phyloP scores from a whole-genome alignment of 1,139 yeast species.

The Schizosaccharomyces versatilis region DNA sequence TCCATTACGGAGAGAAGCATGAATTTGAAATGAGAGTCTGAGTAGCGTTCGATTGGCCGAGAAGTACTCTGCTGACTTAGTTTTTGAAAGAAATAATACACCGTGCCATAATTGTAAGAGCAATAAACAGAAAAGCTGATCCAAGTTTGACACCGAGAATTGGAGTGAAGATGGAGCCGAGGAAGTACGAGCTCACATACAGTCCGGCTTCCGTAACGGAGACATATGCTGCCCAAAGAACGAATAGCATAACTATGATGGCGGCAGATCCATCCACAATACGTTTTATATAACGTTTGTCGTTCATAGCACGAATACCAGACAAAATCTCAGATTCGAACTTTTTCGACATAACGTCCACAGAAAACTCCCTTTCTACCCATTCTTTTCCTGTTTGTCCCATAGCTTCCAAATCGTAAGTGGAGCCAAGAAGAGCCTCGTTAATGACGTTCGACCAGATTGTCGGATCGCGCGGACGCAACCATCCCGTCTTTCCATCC shows the following conservation, averaged over 20 bases:
- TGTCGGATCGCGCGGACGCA: conserved; percentile 30
- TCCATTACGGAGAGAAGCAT: too few relatives aligned
- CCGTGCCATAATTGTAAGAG: too few relatives aligned
- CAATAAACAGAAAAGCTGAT: too few relatives aligned
- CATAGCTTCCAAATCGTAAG: conserved; percentile 21
- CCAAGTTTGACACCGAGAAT: too few relatives aligned
- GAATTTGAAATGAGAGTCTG: too few relatives aligned
- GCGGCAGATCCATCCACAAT: neutral
- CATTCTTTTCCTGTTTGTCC: conserved; percentile 31
- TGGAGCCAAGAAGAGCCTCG: conserved; percentile 20
- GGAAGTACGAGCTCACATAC: too few relatives aligned
- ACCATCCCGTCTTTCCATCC: conserved; percentile 55
- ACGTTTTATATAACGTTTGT: neutral
- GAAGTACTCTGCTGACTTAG: too few relatives aligned
- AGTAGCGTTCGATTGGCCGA: too few relatives aligned
- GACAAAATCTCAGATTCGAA: conserved; percentile 21
- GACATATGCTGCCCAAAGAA: neutral
- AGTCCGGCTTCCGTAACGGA: too few relatives aligned
- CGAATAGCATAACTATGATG: neutral
- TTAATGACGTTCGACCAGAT: conserved; percentile 45
- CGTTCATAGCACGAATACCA: neutral
- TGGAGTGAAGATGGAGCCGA: too few relatives aligned
- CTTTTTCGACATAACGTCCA: conserved; percentile 37
- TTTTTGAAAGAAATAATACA: too few relatives aligned
- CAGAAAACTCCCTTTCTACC: conserved; percentile 34